Base-by-base conservation (phyloP, 73 alveolate genomes). In the Paramecium sexaurelia region DNA sequence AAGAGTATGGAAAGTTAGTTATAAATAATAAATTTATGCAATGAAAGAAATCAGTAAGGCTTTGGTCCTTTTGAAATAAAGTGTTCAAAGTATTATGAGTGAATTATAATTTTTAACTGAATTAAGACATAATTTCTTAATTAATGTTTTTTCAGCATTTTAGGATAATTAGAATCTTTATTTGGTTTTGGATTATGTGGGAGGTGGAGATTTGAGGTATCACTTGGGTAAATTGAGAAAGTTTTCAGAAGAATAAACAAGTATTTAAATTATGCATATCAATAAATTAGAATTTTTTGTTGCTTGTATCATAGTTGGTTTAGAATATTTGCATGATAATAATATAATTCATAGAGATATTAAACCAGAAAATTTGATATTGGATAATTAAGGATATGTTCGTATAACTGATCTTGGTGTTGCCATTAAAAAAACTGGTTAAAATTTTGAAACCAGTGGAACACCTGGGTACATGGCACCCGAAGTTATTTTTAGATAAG, bases 301-400 rank as follows among this genome's bases (percentile, higher is more conserved):
- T 0, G 99, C 99, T 4, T 98, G 99, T 75, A 94, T 98, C 32
- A 84, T 98, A 22, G 82, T 93, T 4, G 99, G 97, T 5, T 95
- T 98, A 75, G 99, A 98, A 92, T 97, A 97, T 91, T 78, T 97
- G 61, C 99, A 98, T 93, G 75, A 92, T 1, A 96, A 96, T 51
- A 93, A 95, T 24, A 95, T 98, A 15, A 94, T 98, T 26, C 99
- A 98, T 85, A 71, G 99, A 85, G 99, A 98, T 87, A 96, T 98
- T 10, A 98, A 97, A 86, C 99, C 99, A 5, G 99, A 98, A 75
- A 98, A 98, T 92, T 92, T 98, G 43, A 99, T 98, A 22, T 82
- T 98, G 83, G 99, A 97, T 75, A 55, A 84, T 27, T 68, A 92
- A 27, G 99, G 99, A n/a, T 96, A 96, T 91, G 96, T 96, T 2